Evolutionary conservation across 2,329 filamentous ascomycete genomes (phyloP).

Genomic region (Plectosphaerella cucumerina): DNA sequence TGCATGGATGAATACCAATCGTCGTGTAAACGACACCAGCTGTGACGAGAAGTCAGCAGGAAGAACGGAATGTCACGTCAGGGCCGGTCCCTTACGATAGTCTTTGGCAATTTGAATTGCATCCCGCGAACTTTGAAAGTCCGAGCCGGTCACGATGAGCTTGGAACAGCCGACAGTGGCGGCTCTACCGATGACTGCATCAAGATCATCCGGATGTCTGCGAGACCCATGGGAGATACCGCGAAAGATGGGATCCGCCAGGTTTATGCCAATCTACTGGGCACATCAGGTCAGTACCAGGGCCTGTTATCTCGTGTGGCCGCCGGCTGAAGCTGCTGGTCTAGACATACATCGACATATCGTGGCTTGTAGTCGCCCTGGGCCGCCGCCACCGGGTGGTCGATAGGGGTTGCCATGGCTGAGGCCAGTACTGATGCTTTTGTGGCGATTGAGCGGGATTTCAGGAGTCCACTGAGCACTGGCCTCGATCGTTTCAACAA

Average conservation of each 20-base stretch:
- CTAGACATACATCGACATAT: conserved; percentile 54
- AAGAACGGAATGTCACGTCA: no score
- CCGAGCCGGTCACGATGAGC: conserved; percentile 90
- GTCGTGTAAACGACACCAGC: conserved; percentile 84
- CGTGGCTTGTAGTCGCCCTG: conserved; percentile 39
- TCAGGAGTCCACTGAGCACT: no score
- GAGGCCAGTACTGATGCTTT: no score
- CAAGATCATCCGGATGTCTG: conserved; percentile 68
- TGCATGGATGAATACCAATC: conserved; percentile 91
- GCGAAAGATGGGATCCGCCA: conserved; percentile 86
- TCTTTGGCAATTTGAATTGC: conserved; percentile 70
- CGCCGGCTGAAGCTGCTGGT: no score
- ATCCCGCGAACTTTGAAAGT: conserved; percentile 71
- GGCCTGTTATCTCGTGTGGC: neutral
- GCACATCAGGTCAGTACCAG: conserved; percentile 6
- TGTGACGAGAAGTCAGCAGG: conserved; percentile 25
- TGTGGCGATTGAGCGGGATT: no score
- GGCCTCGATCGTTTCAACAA: neutral
- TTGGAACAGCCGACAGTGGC: conserved; percentile 76
- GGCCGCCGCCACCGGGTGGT: no score
- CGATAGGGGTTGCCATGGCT: no score
- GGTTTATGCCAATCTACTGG: conserved; percentile 81
- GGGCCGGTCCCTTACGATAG: conserved; percentile 55
- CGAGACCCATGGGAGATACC: conserved; percentile 80
- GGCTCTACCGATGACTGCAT: conserved; percentile 74